Conservation (phyloP, 225 moss, liverwort and hornwort species). For the Sphagnum contortum region DNA sequence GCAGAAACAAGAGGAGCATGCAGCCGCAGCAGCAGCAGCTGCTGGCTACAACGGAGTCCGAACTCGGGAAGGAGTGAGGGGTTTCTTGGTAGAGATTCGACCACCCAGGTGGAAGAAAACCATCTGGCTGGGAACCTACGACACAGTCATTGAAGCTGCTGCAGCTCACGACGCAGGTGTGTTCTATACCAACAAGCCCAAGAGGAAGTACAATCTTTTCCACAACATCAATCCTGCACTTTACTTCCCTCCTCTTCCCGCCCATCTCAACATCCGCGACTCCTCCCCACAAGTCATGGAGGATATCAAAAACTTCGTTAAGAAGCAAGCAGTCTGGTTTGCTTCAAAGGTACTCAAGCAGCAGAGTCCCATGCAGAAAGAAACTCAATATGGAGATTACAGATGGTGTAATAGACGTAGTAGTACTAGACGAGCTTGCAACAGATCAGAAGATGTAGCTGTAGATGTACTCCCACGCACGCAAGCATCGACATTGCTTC, state of each 20-base stretch:
- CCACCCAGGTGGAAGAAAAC: conserved; percentile 29
- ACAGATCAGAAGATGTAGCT: no score
- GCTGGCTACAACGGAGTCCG: conserved; percentile 30
- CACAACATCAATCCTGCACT: background rate
- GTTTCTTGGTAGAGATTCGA: conserved; percentile 28
- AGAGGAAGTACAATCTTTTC: conserved; percentile 20
- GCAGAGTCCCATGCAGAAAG: no score
- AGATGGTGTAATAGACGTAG: no score
- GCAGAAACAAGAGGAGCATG: no score
- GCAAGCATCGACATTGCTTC: no score
- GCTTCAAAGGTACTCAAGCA: no score
- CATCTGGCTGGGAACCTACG: conserved; percentile 48
- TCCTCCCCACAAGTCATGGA: conserved; percentile 9
- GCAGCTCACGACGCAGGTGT: conserved; percentile 35
- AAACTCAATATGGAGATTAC: no score
- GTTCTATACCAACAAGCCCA: conserved; percentile 42
- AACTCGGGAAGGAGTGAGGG: conserved; percentile 32
- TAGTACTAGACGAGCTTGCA: no score
- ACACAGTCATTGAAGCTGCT: conserved; percentile 23
- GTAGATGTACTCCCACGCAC: no score
- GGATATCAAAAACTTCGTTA: conserved; percentile 33
- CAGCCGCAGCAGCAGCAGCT: no score
- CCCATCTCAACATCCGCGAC: background rate
- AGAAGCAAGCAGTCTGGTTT: conserved; percentile 15
- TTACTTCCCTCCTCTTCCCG: conserved; percentile 11